Conservation (phyloP, 768 basidiomycete genomes). For the Psilocybe cyanescens region DNA sequence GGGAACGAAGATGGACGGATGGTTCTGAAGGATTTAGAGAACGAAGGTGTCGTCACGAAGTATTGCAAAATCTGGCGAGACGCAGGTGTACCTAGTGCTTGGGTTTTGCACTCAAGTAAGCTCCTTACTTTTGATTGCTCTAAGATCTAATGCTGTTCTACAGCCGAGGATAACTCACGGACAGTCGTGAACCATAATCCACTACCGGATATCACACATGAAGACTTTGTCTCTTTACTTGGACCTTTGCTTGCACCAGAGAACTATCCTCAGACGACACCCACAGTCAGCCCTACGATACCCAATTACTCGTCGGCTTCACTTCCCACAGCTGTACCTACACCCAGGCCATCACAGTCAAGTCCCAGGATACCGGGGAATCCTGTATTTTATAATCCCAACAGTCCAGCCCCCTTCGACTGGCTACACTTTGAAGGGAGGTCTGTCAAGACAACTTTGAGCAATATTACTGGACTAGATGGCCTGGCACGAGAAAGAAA, state of each 20-base stretch:
- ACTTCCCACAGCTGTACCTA: constrained; percentile 37
- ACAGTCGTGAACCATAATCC: constrained; percentile 89
- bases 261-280: constrained; percentile 58
- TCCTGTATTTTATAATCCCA: constrained; percentile 42
- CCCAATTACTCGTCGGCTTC: constrained; percentile 36
- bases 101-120: constrained; percentile 78
- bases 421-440: constrained; percentile 89
- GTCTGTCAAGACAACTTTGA: constrained; percentile 77
- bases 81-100: constrained; percentile 77
- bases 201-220: constrained; percentile 83
- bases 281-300: constrained; percentile 30
- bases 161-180: constrained; percentile 61
- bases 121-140: neutral
- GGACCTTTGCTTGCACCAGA: constrained; percentile 85
- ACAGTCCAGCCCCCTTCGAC: constrained; percentile 79
- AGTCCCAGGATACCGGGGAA: constrained; percentile 35
- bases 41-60: constrained; percentile 67
- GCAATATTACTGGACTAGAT: constrained; percentile 79
- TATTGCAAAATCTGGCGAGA: constrained; percentile 77
- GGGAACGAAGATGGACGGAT: constrained; percentile 71
- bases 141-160: neutral
- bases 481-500: constrained; percentile 82
- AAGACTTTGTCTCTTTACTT: constrained; percentile 80
- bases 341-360: constrained; percentile 33
- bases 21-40: constrained; percentile 67